Percentiles rank a stretch among this genome's conserved stretches.
Conservation (phyloP, 2,329 filamentous ascomycete genomes). For the Phialemoniopsis sp. region DNA sequence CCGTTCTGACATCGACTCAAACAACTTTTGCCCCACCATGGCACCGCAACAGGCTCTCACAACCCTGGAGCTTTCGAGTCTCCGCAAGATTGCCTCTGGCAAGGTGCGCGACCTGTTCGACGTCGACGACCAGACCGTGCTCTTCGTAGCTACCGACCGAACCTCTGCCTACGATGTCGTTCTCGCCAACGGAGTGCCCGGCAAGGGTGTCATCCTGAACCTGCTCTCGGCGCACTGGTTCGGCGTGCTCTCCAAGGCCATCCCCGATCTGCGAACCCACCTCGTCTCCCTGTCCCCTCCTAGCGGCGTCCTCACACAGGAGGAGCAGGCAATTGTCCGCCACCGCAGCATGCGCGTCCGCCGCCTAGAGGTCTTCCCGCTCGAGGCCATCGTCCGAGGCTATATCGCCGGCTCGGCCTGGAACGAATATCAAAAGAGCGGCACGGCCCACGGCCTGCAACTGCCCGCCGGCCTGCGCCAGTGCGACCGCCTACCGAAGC, state of each 20-base stretch:
- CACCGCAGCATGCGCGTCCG: conserved; percentile 75
- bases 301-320: conserved; percentile 5
- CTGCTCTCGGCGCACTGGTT: conserved; percentile 50
- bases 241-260: conserved; percentile 32
- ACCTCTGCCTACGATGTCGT: conserved; percentile 96
- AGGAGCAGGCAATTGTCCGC: conserved; percentile 48
- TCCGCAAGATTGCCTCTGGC: conserved; percentile 23
- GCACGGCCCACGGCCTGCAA: conserved; percentile 76
- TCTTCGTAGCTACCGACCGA: conserved; percentile 58
- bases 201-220: conserved; percentile 50
- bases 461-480: conserved; percentile 65
- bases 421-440: conserved; percentile 66
- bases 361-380: conserved; percentile 68
- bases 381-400: conserved; percentile 84
- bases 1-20: too few species aligned
- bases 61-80: conserved; percentile 19
- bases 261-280: conserved; percentile 48
- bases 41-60: conserved; percentile 12
- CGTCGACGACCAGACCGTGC: conserved; percentile 18
- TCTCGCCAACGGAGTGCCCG: conserved; percentile 62
- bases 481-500: conserved; percentile 63
- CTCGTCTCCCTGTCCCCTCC: conserved; percentile 42
- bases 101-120: conserved; percentile 23
- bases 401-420: conserved; percentile 86
- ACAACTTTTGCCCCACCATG: too few species aligned